Evolutionary conservation across 2,329 filamentous ascomycete genomes (phyloP).

Genomic region (Hypoxylon sp.): DNA sequence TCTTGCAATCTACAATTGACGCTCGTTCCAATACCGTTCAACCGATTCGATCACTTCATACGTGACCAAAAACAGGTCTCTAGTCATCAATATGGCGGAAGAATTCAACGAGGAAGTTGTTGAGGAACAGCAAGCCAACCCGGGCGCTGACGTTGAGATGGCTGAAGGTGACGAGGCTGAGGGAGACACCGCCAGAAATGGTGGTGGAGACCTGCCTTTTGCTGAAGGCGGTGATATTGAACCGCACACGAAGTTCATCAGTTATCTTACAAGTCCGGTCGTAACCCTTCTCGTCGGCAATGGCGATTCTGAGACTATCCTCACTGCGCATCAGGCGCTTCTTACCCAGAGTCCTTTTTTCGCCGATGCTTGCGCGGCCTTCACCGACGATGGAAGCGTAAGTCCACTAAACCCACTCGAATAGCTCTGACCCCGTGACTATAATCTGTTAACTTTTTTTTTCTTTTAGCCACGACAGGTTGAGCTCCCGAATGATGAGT

Average conservation of each 20-base stretch:
- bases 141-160: constrained; percentile 53
- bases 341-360: constrained; percentile 83
- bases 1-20: neutral
- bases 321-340: constrained; percentile 86
- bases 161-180: constrained; percentile 56
- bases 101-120: constrained; percentile 51
- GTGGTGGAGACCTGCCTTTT: constrained; percentile 57
- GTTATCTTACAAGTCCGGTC: constrained; percentile 78
- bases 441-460: constrained; percentile 14
- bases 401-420: constrained; percentile 50
- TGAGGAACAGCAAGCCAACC: constrained; percentile 52
- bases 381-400: constrained; percentile 74
- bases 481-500: constrained; percentile 75
- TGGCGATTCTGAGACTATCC: constrained; percentile 71
- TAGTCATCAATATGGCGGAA: constrained; percentile 49
- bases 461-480: constrained; percentile 73
- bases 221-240: constrained; percentile 57
- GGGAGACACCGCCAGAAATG: constrained; percentile 42
- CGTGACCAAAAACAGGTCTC: neutral
- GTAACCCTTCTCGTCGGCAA: constrained; percentile 77
- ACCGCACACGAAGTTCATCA: constrained; percentile 64
- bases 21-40: constrained; percentile 2
- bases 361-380: constrained; percentile 71
- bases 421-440: constrained; percentile 4
- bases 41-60: constrained; percentile 5